Conservation (phyloP, 1,139 yeast genomes). For the Lodderomyces margitis region DNA sequence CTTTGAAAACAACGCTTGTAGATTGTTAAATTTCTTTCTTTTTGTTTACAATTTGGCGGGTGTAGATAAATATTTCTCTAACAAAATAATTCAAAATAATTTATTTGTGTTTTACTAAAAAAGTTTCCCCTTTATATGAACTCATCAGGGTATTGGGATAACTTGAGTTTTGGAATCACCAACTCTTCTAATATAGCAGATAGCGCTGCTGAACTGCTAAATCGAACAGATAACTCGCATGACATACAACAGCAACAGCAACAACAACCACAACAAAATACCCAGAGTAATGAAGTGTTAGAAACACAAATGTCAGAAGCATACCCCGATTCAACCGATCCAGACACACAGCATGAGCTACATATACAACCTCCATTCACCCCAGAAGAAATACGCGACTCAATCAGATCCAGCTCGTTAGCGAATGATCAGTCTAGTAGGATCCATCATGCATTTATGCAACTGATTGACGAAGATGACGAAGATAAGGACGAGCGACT, state of each 20-base stretch:
- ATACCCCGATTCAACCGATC: conserved; percentile 3
- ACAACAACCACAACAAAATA: not conserved
- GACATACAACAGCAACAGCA: not conserved
- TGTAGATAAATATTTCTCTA: not conserved
- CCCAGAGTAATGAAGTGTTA: not conserved
- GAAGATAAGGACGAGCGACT: conserved; percentile 11
- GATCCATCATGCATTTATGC: conserved; percentile 10
- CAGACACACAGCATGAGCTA: conserved; percentile 25
- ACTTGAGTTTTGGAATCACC: conserved; percentile 14
- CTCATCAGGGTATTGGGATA: conserved; percentile 31
- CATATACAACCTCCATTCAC: conserved; percentile 35
- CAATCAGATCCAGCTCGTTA: conserved; percentile 11
- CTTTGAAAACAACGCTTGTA: too few species aligned
- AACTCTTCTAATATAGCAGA: not conserved
- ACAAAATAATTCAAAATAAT: too few species aligned
- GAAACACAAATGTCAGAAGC: conserved; percentile 1
- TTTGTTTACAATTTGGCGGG: too few species aligned
- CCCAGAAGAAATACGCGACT: conserved; percentile 34
- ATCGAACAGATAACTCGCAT: not conserved
- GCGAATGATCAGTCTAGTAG: conserved; percentile 9
- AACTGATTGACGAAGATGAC: conserved; percentile 16
- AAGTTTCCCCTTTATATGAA: conserved; percentile 18
- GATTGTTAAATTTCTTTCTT: too few species aligned
- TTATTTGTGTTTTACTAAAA: too few species aligned
- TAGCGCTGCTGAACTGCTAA: not conserved